A percentile compares a stretch with the other conserved stretches of the same genome.
phyloP scores from a whole-genome alignment of 768 basidiomycete species.

The Phlebiopsis gigantea region DNA sequence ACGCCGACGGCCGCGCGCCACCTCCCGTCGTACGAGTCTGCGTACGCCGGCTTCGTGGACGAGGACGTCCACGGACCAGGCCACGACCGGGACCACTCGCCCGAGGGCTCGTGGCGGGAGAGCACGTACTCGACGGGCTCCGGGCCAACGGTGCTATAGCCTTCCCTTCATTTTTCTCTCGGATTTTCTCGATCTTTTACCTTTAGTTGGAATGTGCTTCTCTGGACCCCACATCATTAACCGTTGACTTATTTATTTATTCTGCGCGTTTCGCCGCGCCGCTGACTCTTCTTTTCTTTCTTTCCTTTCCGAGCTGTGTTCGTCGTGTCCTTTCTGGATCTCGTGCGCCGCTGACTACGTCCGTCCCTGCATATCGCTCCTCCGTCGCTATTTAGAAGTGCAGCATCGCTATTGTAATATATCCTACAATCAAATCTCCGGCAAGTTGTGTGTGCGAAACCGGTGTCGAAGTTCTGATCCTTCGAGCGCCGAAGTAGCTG shows the following conservation, averaged over 20 bases:
- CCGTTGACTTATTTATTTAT: conserved; percentile 3
- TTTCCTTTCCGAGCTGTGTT: neutral
- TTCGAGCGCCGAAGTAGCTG: neutral
- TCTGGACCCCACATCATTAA: neutral
- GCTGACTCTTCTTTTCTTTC: neutral
- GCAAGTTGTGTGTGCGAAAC: neutral
- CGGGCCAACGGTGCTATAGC: conserved; percentile 12
- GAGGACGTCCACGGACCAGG: conserved; percentile 5
- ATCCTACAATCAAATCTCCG: neutral
- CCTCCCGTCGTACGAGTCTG: conserved; percentile 9
- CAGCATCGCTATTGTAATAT: conserved; percentile 8
- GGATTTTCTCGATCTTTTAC: neutral
- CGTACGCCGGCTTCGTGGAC: conserved; percentile 11
- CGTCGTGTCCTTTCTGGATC: neutral
- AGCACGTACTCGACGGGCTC: conserved; percentile 16
- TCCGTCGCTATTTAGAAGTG: conserved; percentile 5
- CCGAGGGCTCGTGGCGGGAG: conserved; percentile 10
- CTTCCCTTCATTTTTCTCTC: too few species aligned
- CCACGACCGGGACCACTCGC: neutral
- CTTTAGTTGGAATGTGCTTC: conserved; percentile 2
- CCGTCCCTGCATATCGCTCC: neutral
- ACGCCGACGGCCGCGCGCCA: conserved; percentile 2
- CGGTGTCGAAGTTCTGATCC: neutral
- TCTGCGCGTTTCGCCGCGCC: neutral
- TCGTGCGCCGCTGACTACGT: conserved; percentile 1